Percentiles rank a stretch among this genome's conserved stretches.
Conservation (phyloP, 441 rosid species). For the Gossypium trilobum region DNA sequence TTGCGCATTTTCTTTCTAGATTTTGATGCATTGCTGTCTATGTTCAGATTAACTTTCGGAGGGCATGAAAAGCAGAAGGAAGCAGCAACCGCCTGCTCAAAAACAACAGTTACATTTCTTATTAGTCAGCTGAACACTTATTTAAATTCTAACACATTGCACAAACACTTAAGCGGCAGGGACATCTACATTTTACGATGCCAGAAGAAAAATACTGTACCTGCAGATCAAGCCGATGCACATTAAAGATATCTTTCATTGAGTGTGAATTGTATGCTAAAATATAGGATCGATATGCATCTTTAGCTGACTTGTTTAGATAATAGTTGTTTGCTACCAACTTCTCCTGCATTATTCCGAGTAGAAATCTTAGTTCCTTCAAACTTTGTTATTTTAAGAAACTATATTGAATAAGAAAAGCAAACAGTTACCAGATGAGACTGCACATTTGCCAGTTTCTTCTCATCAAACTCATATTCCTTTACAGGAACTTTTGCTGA, state of each 20-base stretch:
- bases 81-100: slow-evolving; percentile 72
- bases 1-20: slow-evolving; percentile 57
- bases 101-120: background rate
- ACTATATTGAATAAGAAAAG: slow-evolving; percentile 2
- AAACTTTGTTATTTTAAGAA: background rate
- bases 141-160: background rate
- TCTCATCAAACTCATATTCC: slow-evolving; percentile 78
- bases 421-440: slow-evolving; percentile 59
- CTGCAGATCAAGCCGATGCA: slow-evolving; percentile 88
- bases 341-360: slow-evolving; percentile 58
- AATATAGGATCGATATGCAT: slow-evolving; percentile 83
- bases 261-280: slow-evolving; percentile 90
- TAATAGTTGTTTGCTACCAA: slow-evolving; percentile 59
- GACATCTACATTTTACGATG: background rate
- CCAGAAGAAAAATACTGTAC: slow-evolving; percentile 25
- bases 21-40: slow-evolving; percentile 81
- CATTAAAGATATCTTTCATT: slow-evolving; percentile 87
- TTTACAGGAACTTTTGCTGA: slow-evolving; percentile 89
- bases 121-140: background rate
- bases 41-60: slow-evolving; percentile 76
- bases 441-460: slow-evolving; percentile 74
- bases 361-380: slow-evolving; percentile 2
- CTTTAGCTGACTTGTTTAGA: slow-evolving; percentile 81
- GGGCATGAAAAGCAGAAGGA: slow-evolving; percentile 89
- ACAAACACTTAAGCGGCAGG: background rate